phyloP scores from a whole-genome alignment of 352 stramenopile genomes.

The Globisporangium barbulae region DNA sequence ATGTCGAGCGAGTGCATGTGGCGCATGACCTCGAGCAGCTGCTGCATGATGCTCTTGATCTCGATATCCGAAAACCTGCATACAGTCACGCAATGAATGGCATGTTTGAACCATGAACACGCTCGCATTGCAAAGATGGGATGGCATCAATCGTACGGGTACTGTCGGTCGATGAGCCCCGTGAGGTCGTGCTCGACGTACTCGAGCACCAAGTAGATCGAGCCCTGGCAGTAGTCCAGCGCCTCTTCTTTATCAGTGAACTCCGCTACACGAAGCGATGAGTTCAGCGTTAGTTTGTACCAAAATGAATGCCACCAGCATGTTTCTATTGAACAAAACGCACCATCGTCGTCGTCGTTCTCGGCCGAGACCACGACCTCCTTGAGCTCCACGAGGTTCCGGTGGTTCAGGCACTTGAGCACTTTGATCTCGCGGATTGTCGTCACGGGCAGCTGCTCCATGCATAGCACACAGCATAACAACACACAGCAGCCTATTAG shows the following conservation, averaged over 20 bases:
- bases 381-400: slow-evolving; percentile 94
- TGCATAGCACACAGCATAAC: not conserved
- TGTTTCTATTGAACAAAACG: not conserved
- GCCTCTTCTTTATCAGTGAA: slow-evolving; percentile 84
- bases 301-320: not conserved
- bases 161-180: slow-evolving; percentile 82
- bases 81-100: slow-evolving; percentile 1
- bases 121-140: not conserved
- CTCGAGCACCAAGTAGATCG: slow-evolving; percentile 86
- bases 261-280: slow-evolving; percentile 16
- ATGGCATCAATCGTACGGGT: slow-evolving; percentile 45
- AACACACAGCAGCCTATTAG: not conserved
- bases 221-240: slow-evolving; percentile 83
- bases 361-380: slow-evolving; percentile 93
- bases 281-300: not conserved
- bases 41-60: slow-evolving; percentile 88
- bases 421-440: slow-evolving; percentile 99
- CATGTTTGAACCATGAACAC: not conserved
- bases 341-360: slow-evolving; percentile 81
- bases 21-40: slow-evolving; percentile 82
- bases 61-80: slow-evolving; percentile 76
- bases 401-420: slow-evolving; percentile 94
- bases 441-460: slow-evolving; percentile 88
- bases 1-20: slow-evolving; percentile 89
- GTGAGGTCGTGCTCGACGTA: slow-evolving; percentile 90